Evolutionary conservation across 1,284 basidiomycete genomes (phyloP).

Genomic region (Inonotus obliquus): DNA sequence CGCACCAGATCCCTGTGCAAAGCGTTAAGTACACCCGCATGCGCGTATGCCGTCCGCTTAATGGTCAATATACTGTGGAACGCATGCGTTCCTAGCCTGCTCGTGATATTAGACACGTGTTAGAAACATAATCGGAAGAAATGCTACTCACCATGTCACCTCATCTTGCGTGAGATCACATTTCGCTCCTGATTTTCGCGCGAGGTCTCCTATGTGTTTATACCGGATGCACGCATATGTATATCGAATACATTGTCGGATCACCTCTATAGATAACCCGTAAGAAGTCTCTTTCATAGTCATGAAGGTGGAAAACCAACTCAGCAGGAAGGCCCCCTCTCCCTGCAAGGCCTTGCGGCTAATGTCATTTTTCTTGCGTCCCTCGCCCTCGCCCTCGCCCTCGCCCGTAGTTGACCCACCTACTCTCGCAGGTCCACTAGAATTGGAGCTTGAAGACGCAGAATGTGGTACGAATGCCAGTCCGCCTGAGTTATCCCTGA

Average conservation of each 20-base stretch:
- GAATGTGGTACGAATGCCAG: slow-evolving; percentile 49
- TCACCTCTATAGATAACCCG: slow-evolving; percentile 37
- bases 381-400: neutral
- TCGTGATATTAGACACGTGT: neutral
- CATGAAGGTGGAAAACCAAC: neutral
- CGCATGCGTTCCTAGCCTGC: slow-evolving; percentile 78
- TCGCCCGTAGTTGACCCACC: neutral
- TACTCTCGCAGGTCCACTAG: neutral
- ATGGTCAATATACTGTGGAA: slow-evolving; percentile 61
- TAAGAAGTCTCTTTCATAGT: neutral
- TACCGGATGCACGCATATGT: slow-evolving; percentile 48
- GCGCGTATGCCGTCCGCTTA: slow-evolving; percentile 47
- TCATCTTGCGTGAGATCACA: slow-evolving; percentile 44
- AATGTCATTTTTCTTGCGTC: neutral
- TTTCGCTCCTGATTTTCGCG: slow-evolving; percentile 33
- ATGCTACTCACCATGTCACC: slow-evolving; percentile 53
- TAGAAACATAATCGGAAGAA: neutral
- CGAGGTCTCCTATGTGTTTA: slow-evolving; percentile 42
- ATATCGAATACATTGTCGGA: slow-evolving; percentile 55
- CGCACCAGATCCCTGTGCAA: slow-evolving; percentile 48
- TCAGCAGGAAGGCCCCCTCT: neutral
- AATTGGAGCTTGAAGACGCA: neutral
- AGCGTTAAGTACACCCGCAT: slow-evolving; percentile 36
- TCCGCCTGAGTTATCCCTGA: slow-evolving; percentile 44
- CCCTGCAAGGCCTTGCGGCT: neutral